Conservation (phyloP, 2,329 filamentous ascomycete species). For the Penicillium sp. region DNA sequence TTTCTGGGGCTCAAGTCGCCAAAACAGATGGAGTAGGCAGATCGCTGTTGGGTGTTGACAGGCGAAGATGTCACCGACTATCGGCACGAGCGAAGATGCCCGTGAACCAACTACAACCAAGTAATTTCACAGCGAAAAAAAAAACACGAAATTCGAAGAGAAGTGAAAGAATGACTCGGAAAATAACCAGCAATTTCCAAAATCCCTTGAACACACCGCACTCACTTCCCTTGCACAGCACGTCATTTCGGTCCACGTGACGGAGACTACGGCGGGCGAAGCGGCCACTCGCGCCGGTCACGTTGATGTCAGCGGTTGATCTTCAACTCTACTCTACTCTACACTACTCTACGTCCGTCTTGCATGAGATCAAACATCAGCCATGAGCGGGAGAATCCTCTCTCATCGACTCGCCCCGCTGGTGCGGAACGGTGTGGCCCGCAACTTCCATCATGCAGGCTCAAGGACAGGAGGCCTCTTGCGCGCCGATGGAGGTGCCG, state of each 20-base stretch:
- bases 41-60: conserved; percentile 16
- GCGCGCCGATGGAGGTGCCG: conserved; percentile 66
- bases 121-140: background rate
- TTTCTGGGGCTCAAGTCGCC: background rate
- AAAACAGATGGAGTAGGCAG: conserved; percentile 5
- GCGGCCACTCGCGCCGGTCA: conserved; percentile 41
- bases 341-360: conserved; percentile 17
- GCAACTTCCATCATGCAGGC: conserved; percentile 65
- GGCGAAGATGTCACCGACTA: conserved; percentile 26
- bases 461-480: conserved; percentile 71
- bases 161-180: background rate
- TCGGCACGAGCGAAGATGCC: conserved; percentile 11
- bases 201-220: conserved; percentile 5
- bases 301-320: conserved; percentile 32
- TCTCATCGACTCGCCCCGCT: conserved; percentile 72
- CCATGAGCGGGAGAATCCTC: conserved; percentile 75
- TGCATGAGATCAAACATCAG: conserved; percentile 45
- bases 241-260: conserved; percentile 37
- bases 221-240: conserved; percentile 30
- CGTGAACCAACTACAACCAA: conserved; percentile 6
- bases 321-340: conserved; percentile 6
- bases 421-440: conserved; percentile 65
- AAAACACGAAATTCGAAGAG: background rate
- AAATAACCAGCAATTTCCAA: background rate
- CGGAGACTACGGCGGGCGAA: conserved; percentile 30